A percentile compares a stretch with the other conserved stretches of the same genome.
Evolutionary conservation across 345 rosid species (phyloP).

Genomic region (Trapa incisa): DNA sequence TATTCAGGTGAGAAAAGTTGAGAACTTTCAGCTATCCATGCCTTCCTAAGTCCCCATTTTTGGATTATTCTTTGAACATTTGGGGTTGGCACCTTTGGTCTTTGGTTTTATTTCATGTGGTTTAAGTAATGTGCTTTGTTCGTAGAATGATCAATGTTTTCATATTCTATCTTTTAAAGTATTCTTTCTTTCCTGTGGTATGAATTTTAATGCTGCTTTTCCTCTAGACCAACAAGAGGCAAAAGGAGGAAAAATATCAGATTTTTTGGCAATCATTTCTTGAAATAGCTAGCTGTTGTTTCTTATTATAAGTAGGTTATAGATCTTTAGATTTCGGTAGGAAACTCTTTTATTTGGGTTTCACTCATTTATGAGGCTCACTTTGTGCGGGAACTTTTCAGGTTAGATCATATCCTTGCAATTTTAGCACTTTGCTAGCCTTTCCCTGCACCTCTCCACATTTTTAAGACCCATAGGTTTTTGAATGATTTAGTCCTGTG

Average conservation of each 20-base stretch:
- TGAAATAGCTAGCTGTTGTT: not conserved
- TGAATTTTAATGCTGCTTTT: slow-evolving; percentile 1
- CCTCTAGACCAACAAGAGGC: not conserved
- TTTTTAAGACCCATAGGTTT: not conserved
- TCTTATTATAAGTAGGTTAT: not conserved
- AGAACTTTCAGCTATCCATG: slow-evolving; percentile 7
- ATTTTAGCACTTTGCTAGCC: not conserved
- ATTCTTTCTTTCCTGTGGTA: not conserved
- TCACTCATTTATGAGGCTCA: not conserved
- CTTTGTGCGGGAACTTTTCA: not conserved
- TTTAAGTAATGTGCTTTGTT: not conserved
- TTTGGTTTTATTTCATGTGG: not conserved
- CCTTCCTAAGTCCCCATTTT: slow-evolving; percentile 5
- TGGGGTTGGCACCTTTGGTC: not conserved
- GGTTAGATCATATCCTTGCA: not conserved
- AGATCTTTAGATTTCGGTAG: not conserved
- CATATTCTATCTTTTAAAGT: not conserved
- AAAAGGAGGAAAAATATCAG: not conserved
- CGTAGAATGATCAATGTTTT: not conserved
- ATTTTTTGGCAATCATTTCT: not conserved
- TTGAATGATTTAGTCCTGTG: slow-evolving; percentile 7
- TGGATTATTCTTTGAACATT: slow-evolving; percentile 5
- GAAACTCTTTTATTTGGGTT: not conserved
- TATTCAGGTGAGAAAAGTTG: slow-evolving; percentile 47
- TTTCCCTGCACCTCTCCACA: not conserved